Conservation (phyloP, 345 rosid genomes). For the Salix koriyanagi region DNA sequence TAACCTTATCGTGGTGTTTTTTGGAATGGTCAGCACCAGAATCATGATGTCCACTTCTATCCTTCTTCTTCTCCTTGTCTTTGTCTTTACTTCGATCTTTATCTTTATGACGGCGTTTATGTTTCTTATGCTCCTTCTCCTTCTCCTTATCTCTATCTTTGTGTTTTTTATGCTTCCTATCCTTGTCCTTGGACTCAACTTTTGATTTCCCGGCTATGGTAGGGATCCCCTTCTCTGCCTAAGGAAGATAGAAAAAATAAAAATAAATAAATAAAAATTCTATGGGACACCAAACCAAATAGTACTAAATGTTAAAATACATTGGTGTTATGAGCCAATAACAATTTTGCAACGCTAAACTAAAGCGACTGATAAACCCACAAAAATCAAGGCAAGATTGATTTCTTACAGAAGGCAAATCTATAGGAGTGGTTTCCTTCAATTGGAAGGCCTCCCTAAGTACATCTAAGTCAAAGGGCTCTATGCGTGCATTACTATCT, state of each 20-base stretch:
- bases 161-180: conserved; percentile 87
- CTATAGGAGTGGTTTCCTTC: conserved; percentile 26
- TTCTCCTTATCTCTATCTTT: conserved; percentile 81
- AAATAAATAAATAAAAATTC: background rate
- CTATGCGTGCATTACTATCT: conserved; percentile 19
- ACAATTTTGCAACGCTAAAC: background rate
- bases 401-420: conserved; percentile 25
- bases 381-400: background rate
- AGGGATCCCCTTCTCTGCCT: conserved; percentile 80
- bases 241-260: background rate
- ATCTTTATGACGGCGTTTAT: conserved; percentile 70
- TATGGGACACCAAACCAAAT: background rate
- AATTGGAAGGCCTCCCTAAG: conserved; percentile 38
- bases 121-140: conserved; percentile 90
- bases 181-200: conserved; percentile 71
- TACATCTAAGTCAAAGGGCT: conserved; percentile 27
- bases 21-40: conserved; percentile 72
- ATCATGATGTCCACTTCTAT: conserved; percentile 72
- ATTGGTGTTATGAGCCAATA: background rate
- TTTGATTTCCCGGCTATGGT: conserved; percentile 68
- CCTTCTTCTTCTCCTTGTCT: conserved; percentile 80
- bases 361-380: background rate
- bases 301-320: background rate
- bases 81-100: conserved; percentile 76
- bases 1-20: conserved; percentile 87